Base-by-base conservation (phyloP, 805 yeast species). In the Teunomyces pallodes region DNA sequence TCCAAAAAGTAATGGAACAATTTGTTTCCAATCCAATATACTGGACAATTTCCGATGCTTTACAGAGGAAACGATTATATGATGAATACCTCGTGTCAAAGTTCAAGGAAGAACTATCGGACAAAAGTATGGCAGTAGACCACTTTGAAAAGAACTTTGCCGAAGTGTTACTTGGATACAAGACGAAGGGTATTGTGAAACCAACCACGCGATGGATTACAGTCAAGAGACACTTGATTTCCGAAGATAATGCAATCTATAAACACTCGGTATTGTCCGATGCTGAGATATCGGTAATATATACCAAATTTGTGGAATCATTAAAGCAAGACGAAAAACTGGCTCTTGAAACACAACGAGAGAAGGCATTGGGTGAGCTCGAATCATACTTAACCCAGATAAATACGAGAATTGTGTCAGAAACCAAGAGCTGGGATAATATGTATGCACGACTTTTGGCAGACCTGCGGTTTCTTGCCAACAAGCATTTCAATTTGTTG, bases 141-240 rank as follows among this genome's bases (percentile, higher is more conserved):
- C 77, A 76, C 47, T 84, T 85, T 60, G 76, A 77, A 55, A 60
- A 62, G 2, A 81, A 81, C n/a, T 84, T 85, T 56, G 46, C 65
- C 12, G 61, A 72, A 10, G 74, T 84, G 43, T 60, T 86, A 38
- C 60, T 69, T 17, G 61, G 61, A 5, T 69, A 75, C 44, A 52
- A 57, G 16, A 42, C 54, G 9, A 46, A 52, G 17, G 65, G 69
- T 0, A 67, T 74, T n/a, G 66, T 87, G 26, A 70, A 70, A 14
- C 75, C 79, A 52, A 77, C 74, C 46, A 80, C 92, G 0, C 67
- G 87, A 36, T 89, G 96, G 96, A 56, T 61, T 29, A 77, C 84
- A 0, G 70, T 80, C 0, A 80, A 76, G 48, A 67, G 67, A n/a
- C 32, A 54, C 14, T 46, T 77, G 46, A 77, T 87, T 4, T 62